Evolutionary conservation across 129 eudicot genomes (phyloP).

Genomic region (Apium graveolens): DNA sequence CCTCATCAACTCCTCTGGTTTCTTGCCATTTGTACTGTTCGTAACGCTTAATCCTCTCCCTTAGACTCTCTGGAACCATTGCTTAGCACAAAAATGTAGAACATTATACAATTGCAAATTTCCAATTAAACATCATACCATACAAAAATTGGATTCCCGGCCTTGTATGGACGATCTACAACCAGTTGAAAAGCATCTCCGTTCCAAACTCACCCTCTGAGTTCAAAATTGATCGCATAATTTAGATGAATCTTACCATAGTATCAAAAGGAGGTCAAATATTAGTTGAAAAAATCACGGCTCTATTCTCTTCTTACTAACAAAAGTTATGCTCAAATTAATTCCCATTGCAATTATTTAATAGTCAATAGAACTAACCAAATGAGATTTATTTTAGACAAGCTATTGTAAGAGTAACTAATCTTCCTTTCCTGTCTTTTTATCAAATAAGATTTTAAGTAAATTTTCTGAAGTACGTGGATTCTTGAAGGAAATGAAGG

Average conservation of each 20-base stretch:
- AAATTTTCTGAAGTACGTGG: background rate
- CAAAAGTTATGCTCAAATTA: background rate
- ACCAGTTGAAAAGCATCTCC: no score
- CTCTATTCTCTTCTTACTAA: background rate
- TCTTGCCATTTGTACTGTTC: no score
- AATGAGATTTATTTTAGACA: background rate
- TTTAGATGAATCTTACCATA: constrained; percentile 4
- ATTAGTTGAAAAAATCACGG: background rate
- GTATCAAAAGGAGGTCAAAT: constrained; percentile 3
- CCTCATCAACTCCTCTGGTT: no score
- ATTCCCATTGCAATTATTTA: background rate
- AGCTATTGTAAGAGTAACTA: background rate
- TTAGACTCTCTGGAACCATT: no score
- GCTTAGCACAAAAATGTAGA: constrained; percentile 4
- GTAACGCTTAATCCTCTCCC: no score
- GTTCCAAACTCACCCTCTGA: no score
- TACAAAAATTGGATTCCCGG: no score
- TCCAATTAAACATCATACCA: no score
- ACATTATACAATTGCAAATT: no score
- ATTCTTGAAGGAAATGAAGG: background rate
- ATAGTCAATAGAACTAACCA: background rate
- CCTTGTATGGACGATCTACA: no score
- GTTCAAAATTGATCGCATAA: no score
- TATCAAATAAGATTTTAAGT: no score
- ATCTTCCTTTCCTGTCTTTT: background rate